Conservation (phyloP, 441 rosid genomes). For the Dalechampia spathulata region DNA sequence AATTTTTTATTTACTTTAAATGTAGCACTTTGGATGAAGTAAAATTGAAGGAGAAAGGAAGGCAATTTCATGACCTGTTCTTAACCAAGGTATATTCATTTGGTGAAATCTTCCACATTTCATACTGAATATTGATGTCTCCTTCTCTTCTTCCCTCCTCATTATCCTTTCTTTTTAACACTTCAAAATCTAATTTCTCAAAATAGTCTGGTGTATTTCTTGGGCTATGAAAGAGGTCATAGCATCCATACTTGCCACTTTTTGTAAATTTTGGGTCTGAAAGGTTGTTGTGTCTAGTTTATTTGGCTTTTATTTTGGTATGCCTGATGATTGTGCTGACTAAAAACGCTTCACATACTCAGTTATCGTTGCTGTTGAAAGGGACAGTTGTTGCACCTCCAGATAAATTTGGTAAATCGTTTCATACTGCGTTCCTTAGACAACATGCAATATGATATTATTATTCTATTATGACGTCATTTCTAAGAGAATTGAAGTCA, state of each 20-base stretch:
- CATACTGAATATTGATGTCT: background rate
- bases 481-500: background rate
- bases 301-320: background rate
- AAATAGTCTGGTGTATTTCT: background rate
- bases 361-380: constrained; percentile 86
- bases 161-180: too few relatives aligned
- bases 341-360: constrained; percentile 20
- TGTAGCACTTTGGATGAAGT: constrained; percentile 87
- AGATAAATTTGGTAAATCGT: constrained; percentile 82
- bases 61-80: constrained; percentile 85
- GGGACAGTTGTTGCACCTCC: constrained; percentile 99
- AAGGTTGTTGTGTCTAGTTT: background rate
- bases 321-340: constrained; percentile 27
- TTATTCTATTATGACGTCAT: constrained; percentile 2
- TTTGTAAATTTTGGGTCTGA: background rate
- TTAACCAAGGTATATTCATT: constrained; percentile 65
- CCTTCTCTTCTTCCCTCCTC: background rate
- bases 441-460: background rate
- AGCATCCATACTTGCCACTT: background rate
- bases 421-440: constrained; percentile 12
- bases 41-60: constrained; percentile 88
- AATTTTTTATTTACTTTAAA: constrained; percentile 6
- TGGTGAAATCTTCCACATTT: constrained; percentile 6
- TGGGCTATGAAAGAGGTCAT: background rate
- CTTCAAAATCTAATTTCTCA: background rate